Evolutionary conservation across 192 early-diverging fungal species (phyloP), one percentile per base, ranked within the genome.

Genomic region (Backusella tarrabulga): DNA sequence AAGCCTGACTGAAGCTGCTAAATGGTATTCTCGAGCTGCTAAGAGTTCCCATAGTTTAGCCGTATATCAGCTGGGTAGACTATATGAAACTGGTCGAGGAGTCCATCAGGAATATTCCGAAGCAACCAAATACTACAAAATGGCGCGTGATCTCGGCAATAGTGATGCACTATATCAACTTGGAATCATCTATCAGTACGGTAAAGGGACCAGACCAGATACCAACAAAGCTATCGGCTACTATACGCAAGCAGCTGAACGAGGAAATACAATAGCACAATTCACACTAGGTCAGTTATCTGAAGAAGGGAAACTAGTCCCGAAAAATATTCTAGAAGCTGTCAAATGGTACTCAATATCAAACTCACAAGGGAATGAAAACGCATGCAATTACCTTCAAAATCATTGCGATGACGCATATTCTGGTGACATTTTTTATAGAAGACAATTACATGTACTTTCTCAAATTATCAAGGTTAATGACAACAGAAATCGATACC

Each of bases 381-480:
- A 7, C 6, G 6, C 50, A 7, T 0, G 23, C 0, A 19, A 21
- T 23, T 21, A 6, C 5, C 50, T 54, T 7, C 0, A 2, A 1
- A 54, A 7, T 21, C 0, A 21, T 23, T 54, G 7, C 1, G 50
- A 54, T 5, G 50, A 23, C 0, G 19, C 5, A n/a, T 54, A 54
- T 6, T n/a, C 2, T 7, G 40, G n/a, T 7, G 5, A 54, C 0
- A 0, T 0, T 54, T 21, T 54, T 2, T 54, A 54, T n/a, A 4
- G 8, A 7, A 4, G 17, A 54, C 6, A 23, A 6, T n/a, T 54
- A 1, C 50, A 54, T 21, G 1, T 54, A 23, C n/a, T 23, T 54
- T n/a, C 15, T 4, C 41, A 19, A 21, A n/a, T 54, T 0, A 2
- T 32, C 0, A 0, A 0, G 1, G 1, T 0, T 19, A n/a, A 6